These are phyloP conservation scores for Trametes villosa DNA, from an alignment of 768 basidiomycete species.

Conservation along the genomic window DNA sequence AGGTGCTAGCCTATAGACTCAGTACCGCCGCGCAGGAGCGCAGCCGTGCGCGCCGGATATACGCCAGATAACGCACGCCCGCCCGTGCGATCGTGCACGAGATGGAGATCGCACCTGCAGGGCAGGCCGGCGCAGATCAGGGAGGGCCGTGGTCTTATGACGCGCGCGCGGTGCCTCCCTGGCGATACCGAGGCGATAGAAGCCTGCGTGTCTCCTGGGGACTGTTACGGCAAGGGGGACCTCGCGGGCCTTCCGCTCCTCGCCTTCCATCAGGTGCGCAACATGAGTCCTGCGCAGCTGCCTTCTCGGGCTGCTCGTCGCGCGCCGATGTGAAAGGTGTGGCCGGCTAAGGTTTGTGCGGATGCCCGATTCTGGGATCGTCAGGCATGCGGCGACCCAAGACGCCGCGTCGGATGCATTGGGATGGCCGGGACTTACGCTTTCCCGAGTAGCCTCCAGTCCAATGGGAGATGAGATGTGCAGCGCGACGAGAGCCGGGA, in stretches of 20 bases:
- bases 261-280: slow-evolving; percentile 19
- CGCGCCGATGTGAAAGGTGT: slow-evolving; percentile 13
- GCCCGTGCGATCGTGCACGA: neutral
- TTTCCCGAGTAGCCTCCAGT: slow-evolving; percentile 10
- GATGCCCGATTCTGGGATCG: slow-evolving; percentile 10
- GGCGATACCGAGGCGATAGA: slow-evolving; percentile 24
- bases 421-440: slow-evolving; percentile 9
- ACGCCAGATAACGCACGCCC: slow-evolving; percentile 18
- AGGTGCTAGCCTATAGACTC: slow-evolving; percentile 17
- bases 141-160: slow-evolving; percentile 16
- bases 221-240: slow-evolving; percentile 13
- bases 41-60: neutral
- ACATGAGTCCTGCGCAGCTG: slow-evolving; percentile 10
- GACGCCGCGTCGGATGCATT: slow-evolving; percentile 5
- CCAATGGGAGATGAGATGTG: slow-evolving; percentile 1
- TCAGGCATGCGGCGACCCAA: slow-evolving; percentile 17
- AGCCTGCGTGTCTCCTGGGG: slow-evolving; percentile 14
- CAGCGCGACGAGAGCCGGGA: neutral
- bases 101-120: slow-evolving; percentile 9
- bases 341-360: slow-evolving; percentile 18
- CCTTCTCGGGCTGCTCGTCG: slow-evolving; percentile 21
- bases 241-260: slow-evolving; percentile 10
- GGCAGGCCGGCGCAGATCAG: slow-evolving; percentile 14
- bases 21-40: slow-evolving; percentile 15
- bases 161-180: slow-evolving; percentile 15